phyloP scores from a whole-genome alignment of 2,329 filamentous ascomycete genomes.

The Pseudogymnoascus sp. region DNA sequence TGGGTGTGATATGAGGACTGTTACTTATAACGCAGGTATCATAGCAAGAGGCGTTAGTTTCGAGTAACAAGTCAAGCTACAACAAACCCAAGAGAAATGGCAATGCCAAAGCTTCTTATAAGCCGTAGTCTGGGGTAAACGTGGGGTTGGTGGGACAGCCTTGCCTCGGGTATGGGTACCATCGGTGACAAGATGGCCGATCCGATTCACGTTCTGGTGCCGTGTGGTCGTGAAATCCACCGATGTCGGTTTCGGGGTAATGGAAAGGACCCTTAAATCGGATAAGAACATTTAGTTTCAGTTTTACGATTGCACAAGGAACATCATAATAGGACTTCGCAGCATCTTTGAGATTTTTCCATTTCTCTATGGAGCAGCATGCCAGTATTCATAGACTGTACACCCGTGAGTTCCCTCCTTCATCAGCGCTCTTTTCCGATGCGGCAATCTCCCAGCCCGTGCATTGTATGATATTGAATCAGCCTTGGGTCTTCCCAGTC shows the following conservation, averaged over 20 bases:
- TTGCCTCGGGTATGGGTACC: constrained; percentile 7
- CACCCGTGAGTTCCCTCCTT: constrained; percentile 24
- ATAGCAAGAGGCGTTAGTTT: neutral
- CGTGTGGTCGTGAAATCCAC: neutral
- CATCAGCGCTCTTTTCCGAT: constrained; percentile 23
- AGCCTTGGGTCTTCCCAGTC: constrained; percentile 24
- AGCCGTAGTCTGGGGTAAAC: neutral
- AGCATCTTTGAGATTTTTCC: constrained; percentile 23
- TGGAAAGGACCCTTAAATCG: neutral
- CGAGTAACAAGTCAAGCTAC: neutral
- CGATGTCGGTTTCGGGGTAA: neutral
- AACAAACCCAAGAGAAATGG: neutral
- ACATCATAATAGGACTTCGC: constrained; percentile 15
- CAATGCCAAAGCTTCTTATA: neutral
- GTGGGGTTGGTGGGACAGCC: constrained; percentile 1
- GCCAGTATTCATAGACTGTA: constrained; percentile 26
- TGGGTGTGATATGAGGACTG: neutral
- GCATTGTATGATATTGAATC: constrained; percentile 21
- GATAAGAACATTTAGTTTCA: constrained; percentile 3
- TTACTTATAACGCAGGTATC: neutral
- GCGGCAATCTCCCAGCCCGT: constrained; percentile 24
- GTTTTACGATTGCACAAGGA: neutral
- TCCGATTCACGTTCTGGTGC: neutral
- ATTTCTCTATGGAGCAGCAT: constrained; percentile 27
- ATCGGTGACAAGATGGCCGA: neutral